Evolutionary conservation across 352 stramenopile genomes (phyloP).

Genomic region (Labyrinthula sp.): DNA sequence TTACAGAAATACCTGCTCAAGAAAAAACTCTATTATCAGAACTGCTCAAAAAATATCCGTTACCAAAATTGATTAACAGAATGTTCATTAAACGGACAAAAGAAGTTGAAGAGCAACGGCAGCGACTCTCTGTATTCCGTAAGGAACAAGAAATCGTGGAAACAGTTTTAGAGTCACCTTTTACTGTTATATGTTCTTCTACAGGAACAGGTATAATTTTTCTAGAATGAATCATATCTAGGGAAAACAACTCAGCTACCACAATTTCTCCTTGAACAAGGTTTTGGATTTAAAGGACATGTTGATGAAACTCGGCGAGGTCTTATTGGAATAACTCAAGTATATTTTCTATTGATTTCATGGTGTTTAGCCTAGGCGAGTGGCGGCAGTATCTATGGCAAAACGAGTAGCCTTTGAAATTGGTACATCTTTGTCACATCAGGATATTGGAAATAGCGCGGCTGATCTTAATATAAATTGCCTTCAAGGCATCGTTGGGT

Average conservation of each 20-base stretch:
- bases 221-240: no score
- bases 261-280: conserved; percentile 90
- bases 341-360: no score
- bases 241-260: conserved; percentile 93
- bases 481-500: conserved; percentile 49
- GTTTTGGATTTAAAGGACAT: conserved; percentile 38
- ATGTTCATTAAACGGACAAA: conserved; percentile 43
- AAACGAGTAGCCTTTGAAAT: conserved; percentile 91
- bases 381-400: conserved; percentile 89
- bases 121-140: conserved; percentile 81
- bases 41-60: neutral
- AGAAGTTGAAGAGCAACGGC: conserved; percentile 62
- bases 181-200: conserved; percentile 91
- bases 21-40: neutral
- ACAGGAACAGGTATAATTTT: conserved; percentile 92
- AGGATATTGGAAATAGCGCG: neutral
- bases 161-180: conserved; percentile 69
- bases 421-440: conserved; percentile 47
- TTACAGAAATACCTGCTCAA: neutral
- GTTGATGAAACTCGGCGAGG: conserved; percentile 33
- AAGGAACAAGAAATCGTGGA: conserved; percentile 99
- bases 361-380: conserved; percentile 78
- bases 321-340: conserved; percentile 84
- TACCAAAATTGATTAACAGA: conserved; percentile 4
- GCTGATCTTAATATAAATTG: neutral